Percentiles rank a stretch among this genome's conserved stretches.
phyloP scores from a whole-genome alignment of 208 protist genomes.

The Ichthyophonus hoferi region DNA sequence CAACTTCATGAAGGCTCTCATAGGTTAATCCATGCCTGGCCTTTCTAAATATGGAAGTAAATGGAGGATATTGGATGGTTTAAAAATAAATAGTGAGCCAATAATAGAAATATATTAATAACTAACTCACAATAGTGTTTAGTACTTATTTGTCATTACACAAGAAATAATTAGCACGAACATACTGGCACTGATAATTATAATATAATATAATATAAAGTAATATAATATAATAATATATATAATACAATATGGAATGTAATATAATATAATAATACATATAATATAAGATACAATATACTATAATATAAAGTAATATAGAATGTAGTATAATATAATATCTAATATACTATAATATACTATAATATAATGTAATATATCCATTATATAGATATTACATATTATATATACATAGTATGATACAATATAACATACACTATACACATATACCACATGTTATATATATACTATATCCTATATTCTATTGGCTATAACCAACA shows the following conservation, averaged over 20 bases:
- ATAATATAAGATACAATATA: neutral
- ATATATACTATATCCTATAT: too few species aligned
- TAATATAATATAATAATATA: too few species aligned
- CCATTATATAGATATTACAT: too few species aligned
- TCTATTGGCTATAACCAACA: too few species aligned
- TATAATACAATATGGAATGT: too few species aligned
- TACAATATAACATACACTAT: neutral
- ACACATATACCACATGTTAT: too few species aligned
- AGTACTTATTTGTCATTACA: neutral
- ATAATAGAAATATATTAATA: neutral
- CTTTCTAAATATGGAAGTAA: neutral
- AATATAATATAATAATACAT: too few species aligned
- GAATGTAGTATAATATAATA: neutral
- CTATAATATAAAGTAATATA: neutral
- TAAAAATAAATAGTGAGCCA: neutral
- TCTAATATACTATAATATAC: neutral
- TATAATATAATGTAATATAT: too few species aligned
- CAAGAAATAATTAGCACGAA: neutral
- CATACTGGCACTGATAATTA: neutral
- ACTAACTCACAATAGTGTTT: neutral
- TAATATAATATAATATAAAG: too few species aligned
- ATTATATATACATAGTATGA: neutral
- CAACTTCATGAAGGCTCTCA: neutral
- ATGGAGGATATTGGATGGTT: neutral
- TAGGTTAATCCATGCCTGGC: neutral